Percentiles rank a stretch among this genome's conserved stretches.
These are phyloP conservation scores for Coemansia umbellata DNA, from an alignment of 192 early-diverging fungal species.

Conservation along the genomic window DNA sequence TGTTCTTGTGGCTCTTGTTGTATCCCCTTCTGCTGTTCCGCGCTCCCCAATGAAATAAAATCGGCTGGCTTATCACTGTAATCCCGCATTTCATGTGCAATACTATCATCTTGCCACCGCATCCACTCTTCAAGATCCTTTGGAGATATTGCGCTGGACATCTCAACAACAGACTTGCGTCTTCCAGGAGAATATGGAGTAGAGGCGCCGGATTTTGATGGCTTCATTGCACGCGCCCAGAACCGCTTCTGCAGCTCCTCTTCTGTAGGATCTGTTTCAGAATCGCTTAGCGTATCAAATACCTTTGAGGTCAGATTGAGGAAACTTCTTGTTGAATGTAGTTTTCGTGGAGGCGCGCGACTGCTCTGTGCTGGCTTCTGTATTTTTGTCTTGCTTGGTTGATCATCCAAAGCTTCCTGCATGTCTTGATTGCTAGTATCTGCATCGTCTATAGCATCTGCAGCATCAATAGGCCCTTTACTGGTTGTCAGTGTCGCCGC, in stretches of 20 bases:
- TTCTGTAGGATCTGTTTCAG: slow-evolving; percentile 32
- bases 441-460: not conserved
- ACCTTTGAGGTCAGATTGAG: slow-evolving; percentile 16
- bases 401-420: not conserved
- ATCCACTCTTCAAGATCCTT: slow-evolving; percentile 47
- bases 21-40: not conserved
- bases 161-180: slow-evolving; percentile 35
- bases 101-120: slow-evolving; percentile 37
- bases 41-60: not conserved
- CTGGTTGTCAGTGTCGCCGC: no score
- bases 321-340: slow-evolving; percentile 19
- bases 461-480: no score
- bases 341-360: slow-evolving; percentile 18
- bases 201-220: slow-evolving; percentile 29
- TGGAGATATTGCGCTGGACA: slow-evolving; percentile 42
- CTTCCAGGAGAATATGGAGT: slow-evolving; percentile 44
- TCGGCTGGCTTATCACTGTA: not conserved
- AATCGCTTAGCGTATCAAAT: slow-evolving; percentile 34
- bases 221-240: slow-evolving; percentile 50
- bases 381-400: not conserved
- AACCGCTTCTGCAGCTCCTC: slow-evolving; percentile 34
- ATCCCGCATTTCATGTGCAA: not conserved
- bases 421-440: not conserved
- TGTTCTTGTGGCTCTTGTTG: slow-evolving; percentile 4
- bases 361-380: not conserved